A percentile compares a stretch with the other conserved stretches of the same genome.
Evolutionary conservation across 1,139 yeast genomes (phyloP).

Genomic region (Candida glucosophila): DNA sequence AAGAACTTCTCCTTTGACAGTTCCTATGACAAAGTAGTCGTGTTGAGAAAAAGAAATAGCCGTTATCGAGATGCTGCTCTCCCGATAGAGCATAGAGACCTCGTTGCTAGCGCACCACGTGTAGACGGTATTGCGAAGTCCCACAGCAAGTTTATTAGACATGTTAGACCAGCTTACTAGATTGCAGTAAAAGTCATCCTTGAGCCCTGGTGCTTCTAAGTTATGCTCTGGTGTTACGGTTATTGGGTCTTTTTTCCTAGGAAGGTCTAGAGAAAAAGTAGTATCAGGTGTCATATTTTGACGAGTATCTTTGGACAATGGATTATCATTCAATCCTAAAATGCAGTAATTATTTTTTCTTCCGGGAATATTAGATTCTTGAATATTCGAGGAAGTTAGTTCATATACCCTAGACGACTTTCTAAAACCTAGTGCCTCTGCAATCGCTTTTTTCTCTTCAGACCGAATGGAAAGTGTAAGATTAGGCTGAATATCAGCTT

Average conservation of each 20-base stretch:
- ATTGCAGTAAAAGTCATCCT: conserved; percentile 77
- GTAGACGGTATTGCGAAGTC: conserved; percentile 51
- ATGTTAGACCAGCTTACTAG: conserved; percentile 64
- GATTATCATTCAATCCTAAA: no score
- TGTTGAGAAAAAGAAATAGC: conserved; percentile 48
- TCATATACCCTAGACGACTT: conserved; percentile 22
- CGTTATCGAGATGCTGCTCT: conserved; percentile 37
- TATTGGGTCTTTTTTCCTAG: conserved; percentile 4
- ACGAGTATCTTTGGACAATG: conserved; percentile 8
- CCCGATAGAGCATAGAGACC: conserved; percentile 21
- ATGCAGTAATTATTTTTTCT: neutral
- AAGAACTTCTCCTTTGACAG: conserved; percentile 17
- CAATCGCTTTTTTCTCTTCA: conserved; percentile 25
- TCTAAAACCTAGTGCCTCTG: conserved; percentile 42
- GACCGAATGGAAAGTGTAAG: no score
- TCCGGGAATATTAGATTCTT: neutral
- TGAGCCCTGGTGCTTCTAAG: conserved; percentile 66
- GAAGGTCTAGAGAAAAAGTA: conserved; percentile 3
- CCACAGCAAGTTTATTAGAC: conserved; percentile 56
- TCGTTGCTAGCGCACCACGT: conserved; percentile 55
- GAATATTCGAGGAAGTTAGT: conserved; percentile 13
- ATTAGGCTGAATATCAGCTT: neutral
- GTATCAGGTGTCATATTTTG: conserved; percentile 4
- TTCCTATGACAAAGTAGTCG: conserved; percentile 50
- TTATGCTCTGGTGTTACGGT: conserved; percentile 5